phyloP scores from a whole-genome alignment of 2,329 filamentous ascomycete species.

The Phyllosticta citrichinensis region DNA sequence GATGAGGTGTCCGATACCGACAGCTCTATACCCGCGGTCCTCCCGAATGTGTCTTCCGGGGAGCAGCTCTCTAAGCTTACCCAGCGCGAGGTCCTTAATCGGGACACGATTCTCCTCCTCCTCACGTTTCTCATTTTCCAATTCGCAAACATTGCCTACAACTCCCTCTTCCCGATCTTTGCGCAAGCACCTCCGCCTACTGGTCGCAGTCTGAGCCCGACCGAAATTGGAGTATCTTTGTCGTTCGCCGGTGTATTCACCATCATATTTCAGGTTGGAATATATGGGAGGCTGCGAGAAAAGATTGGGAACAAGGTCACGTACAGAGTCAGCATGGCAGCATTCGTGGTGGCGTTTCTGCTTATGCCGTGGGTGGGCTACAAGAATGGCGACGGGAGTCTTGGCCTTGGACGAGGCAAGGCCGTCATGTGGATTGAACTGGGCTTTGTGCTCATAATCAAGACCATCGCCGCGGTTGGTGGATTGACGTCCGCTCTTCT shows the following conservation, averaged over 20 bases:
- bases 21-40: constrained; percentile 27
- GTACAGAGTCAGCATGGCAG: constrained; percentile 68
- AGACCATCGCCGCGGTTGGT: constrained; percentile 82
- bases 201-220: constrained; percentile 64
- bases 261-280: constrained; percentile 78
- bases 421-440: constrained; percentile 70
- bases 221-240: constrained; percentile 75
- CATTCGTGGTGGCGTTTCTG: constrained; percentile 72
- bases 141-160: constrained; percentile 88
- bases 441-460: constrained; percentile 70
- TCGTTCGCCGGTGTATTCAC: constrained; percentile 77
- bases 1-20: constrained; percentile 23
- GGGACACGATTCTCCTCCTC: constrained; percentile 73
- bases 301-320: constrained; percentile 76
- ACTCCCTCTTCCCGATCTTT: constrained; percentile 91
- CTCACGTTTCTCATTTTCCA: constrained; percentile 88
- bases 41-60: constrained; percentile 29
- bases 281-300: constrained; percentile 71
- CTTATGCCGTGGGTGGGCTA: constrained; percentile 88
- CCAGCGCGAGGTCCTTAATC: constrained; percentile 57
- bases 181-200: constrained; percentile 64
- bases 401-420: constrained; percentile 50
- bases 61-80: constrained; percentile 41
- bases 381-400: constrained; percentile 43
- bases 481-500: constrained; percentile 83